Conservation (phyloP, 441 rosid species). For the Cnidoscolus chayamansa region DNA sequence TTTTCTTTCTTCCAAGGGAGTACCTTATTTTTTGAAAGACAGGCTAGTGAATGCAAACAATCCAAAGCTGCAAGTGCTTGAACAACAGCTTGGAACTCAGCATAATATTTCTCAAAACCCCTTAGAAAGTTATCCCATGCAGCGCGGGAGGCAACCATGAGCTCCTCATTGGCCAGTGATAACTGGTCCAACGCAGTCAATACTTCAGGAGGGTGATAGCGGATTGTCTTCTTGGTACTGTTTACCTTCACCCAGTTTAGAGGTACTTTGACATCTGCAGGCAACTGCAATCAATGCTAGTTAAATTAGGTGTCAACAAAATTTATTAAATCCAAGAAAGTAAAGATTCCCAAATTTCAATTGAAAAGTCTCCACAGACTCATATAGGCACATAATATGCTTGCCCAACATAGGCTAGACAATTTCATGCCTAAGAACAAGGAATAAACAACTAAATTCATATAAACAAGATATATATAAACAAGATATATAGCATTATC, state of each 20-base stretch:
- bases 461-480: background rate
- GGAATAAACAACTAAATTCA: background rate
- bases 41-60: slow-evolving; percentile 82
- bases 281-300: slow-evolving; percentile 50
- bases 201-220: slow-evolving; percentile 93
- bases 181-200: slow-evolving; percentile 63
- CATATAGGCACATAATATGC: background rate
- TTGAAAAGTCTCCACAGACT: slow-evolving; percentile 1
- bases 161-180: slow-evolving; percentile 75
- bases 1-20: slow-evolving; percentile 11
- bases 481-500: background rate
- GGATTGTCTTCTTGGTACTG: slow-evolving; percentile 74
- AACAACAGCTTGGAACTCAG: slow-evolving; percentile 72
- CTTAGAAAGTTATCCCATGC: slow-evolving; percentile 76
- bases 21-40: slow-evolving; percentile 79
- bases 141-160: slow-evolving; percentile 57
- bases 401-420: slow-evolving; percentile 1
- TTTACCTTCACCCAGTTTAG: slow-evolving; percentile 75
- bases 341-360: background rate
- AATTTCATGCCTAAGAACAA: background rate
- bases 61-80: slow-evolving; percentile 87
- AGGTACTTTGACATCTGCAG: slow-evolving; percentile 67
- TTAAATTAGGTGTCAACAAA: slow-evolving; percentile 22
- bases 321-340: background rate
- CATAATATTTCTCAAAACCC: slow-evolving; percentile 58